Conservation (phyloP, 2,329 filamentous ascomycete genomes). For the Trichothecium sympodiale region DNA sequence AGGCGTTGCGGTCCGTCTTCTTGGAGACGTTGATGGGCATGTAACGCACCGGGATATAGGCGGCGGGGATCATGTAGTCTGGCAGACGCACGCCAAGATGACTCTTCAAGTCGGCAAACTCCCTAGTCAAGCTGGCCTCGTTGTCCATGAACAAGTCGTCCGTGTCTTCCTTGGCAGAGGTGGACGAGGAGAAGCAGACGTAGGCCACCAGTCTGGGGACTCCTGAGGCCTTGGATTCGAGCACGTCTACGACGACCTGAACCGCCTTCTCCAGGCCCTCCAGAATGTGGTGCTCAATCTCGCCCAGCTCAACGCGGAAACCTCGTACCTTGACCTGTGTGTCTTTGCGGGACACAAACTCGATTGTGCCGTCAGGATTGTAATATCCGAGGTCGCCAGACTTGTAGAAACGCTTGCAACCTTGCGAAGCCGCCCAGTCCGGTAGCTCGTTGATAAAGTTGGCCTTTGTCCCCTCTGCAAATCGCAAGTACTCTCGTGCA, state of each 20-base stretch:
- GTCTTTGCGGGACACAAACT: constrained; percentile 39
- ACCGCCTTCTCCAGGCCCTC: neutral
- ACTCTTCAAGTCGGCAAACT: too few relatives aligned
- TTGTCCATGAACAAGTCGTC: too few relatives aligned
- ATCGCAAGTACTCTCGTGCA: constrained; percentile 34
- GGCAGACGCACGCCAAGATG: constrained; percentile 2
- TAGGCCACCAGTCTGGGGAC: too few relatives aligned
- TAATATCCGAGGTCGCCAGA: constrained; percentile 7
- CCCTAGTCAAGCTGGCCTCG: too few relatives aligned
- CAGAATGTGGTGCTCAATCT: constrained; percentile 7
- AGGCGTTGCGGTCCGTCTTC: constrained; percentile 4
- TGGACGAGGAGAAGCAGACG: too few relatives aligned
- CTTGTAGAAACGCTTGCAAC: constrained; percentile 5
- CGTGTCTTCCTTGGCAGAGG: too few relatives aligned
- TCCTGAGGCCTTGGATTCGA: too few relatives aligned
- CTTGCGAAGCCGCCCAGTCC: neutral
- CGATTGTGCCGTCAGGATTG: constrained; percentile 21
- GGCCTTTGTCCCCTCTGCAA: constrained; percentile 14
- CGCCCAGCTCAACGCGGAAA: constrained; percentile 34
- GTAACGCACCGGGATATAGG: constrained; percentile 2
- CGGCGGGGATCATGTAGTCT: too few relatives aligned
- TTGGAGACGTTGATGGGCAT: constrained; percentile 4
- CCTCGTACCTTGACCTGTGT: constrained; percentile 46
- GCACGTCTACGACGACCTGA: constrained; percentile 3
- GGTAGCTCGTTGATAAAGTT: constrained; percentile 2